These are phyloP conservation scores for Metschnikowia shivogae DNA, from an alignment of 805 yeast genomes.

Conservation along the genomic window DNA sequence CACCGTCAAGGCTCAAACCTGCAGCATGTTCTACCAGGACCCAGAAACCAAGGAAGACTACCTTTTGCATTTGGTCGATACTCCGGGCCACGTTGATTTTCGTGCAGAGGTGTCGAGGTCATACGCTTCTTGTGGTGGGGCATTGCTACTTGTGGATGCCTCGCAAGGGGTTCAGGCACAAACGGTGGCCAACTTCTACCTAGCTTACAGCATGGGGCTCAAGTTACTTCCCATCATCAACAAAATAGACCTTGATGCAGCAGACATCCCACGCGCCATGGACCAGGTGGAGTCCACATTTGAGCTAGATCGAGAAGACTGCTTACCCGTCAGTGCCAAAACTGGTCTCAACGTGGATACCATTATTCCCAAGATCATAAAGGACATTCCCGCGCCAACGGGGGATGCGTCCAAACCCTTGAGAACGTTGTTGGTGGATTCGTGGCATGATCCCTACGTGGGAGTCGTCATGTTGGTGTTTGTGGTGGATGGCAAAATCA, in stretches of 20 bases:
- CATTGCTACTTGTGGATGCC: conserved; percentile 85
- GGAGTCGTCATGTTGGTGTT: conserved; percentile 87
- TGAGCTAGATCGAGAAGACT: conserved; percentile 70
- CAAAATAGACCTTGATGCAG: conserved; percentile 85
- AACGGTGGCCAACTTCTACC: conserved; percentile 93
- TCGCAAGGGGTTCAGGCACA: conserved; percentile 97
- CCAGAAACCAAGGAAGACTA: conserved; percentile 64
- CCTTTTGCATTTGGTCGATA: conserved; percentile 85
- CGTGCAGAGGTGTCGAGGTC: conserved; percentile 90
- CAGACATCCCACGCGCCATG: conserved; percentile 74
- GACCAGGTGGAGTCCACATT: conserved; percentile 84
- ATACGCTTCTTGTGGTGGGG: conserved; percentile 96
- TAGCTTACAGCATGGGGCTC: conserved; percentile 82
- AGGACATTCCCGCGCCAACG: conserved; percentile 73
- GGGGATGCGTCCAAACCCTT: conserved; percentile 54
- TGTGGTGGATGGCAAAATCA: conserved; percentile 77
- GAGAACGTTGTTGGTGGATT: conserved; percentile 83
- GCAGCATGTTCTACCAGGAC: conserved; percentile 78
- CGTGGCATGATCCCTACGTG: conserved; percentile 92
- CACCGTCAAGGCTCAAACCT: conserved; percentile 95
- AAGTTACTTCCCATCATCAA: conserved; percentile 84
- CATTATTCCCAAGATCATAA: conserved; percentile 78
- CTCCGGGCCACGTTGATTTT: conserved; percentile 98
- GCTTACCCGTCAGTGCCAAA: conserved; percentile 86
- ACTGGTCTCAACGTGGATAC: conserved; percentile 77